Evolutionary conservation across 805 yeast species (phyloP).

Genomic region (Saccharomycopsis fibuligera): DNA sequence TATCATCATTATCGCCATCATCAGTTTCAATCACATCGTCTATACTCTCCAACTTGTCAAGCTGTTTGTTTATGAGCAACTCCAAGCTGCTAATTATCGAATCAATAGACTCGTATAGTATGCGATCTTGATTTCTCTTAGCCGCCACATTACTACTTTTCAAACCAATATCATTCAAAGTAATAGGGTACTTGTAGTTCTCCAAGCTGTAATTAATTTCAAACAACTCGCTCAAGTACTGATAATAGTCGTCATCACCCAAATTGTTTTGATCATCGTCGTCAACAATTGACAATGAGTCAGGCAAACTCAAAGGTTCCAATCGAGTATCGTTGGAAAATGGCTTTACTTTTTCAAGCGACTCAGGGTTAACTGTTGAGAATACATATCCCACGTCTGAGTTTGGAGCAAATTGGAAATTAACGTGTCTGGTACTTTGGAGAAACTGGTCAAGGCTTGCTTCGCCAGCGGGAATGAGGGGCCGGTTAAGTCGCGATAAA

Average conservation of each 20-base stretch:
- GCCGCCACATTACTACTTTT: constrained; percentile 15
- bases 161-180: constrained; percentile 18
- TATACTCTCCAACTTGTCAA: constrained; percentile 2
- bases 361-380: neutral
- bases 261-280: too few species aligned
- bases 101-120: constrained; percentile 16
- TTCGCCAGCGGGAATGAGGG: constrained; percentile 5
- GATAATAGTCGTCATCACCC: constrained; percentile 6
- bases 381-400: constrained; percentile 15
- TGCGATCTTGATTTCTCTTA: constrained; percentile 11
- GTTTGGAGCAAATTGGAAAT: constrained; percentile 12
- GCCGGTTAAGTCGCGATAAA: constrained; percentile 20
- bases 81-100: constrained; percentile 19
- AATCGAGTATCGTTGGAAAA: constrained; percentile 4
- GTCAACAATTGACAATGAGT: constrained; percentile 8
- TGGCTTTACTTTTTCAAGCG: constrained; percentile 1
- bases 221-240: constrained; percentile 16
- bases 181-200: constrained; percentile 18
- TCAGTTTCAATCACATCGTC: constrained; percentile 2
- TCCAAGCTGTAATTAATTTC: constrained; percentile 16
- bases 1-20: neutral
- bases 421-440: constrained; percentile 8
- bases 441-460: constrained; percentile 6
- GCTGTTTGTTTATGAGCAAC: constrained; percentile 20
- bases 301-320: constrained; percentile 16